Percentiles rank a stretch among this genome's conserved stretches.
phyloP scores from a whole-genome alignment of 2,329 filamentous ascomycete species.

The Apiospora malaysiana region DNA sequence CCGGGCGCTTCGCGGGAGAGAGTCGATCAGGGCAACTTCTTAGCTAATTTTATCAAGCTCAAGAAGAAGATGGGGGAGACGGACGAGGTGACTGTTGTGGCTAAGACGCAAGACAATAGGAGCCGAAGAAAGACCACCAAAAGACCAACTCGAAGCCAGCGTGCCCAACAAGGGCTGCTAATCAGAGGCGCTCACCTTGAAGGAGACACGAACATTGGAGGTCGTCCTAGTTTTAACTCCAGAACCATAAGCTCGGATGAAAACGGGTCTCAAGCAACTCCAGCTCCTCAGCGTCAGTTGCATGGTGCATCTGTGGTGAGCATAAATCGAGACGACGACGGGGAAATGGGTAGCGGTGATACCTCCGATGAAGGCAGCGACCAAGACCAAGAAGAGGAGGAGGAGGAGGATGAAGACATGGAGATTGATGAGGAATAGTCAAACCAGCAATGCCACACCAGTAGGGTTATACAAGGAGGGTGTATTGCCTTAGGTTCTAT shows the following conservation, averaged over 20 bases:
- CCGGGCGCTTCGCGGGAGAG: conserved; percentile 54
- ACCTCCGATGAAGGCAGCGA: not conserved
- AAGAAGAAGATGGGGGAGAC: conserved; percentile 69
- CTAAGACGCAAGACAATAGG: conserved; percentile 34
- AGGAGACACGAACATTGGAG: not conserved
- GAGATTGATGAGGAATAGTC: not conserved
- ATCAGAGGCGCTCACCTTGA: not conserved
- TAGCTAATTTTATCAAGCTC: conserved; percentile 68
- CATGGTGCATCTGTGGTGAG: not conserved
- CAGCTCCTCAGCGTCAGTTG: not conserved
- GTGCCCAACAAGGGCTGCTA: not conserved
- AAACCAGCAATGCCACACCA: not conserved
- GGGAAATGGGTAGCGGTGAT: not conserved
- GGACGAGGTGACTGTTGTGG: conserved; percentile 69
- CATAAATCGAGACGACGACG: not conserved
- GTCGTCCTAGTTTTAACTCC: not conserved
- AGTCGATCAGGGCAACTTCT: conserved; percentile 51
- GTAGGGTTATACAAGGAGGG: no score
- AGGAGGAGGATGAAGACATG: not conserved
- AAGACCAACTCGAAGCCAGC: not conserved
- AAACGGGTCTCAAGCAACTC: not conserved
- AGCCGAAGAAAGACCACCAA: conserved; percentile 12
- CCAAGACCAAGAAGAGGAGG: not conserved
- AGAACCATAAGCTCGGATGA: conserved; percentile 8
- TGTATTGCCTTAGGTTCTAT: not conserved